Percentiles rank a stretch among this genome's conserved stretches.
These are phyloP conservation scores for Phytopythium aichiense DNA, from an alignment of 352 stramenopile genomes.

Conservation along the genomic window DNA sequence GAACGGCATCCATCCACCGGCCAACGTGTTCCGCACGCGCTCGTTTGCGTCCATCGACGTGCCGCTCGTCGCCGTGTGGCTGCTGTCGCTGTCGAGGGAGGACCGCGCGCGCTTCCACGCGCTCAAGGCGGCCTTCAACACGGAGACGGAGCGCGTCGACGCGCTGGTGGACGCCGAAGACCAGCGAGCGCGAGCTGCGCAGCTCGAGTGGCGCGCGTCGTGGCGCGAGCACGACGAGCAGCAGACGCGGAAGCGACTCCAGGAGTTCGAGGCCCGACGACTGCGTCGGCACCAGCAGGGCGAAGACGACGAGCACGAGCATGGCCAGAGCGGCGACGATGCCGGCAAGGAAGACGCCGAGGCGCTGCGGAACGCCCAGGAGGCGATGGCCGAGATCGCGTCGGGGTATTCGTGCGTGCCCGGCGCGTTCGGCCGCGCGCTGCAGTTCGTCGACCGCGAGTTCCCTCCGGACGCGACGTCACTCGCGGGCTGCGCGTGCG, in stretches of 20 bases:
- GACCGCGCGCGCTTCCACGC: slow-evolving; percentile 85
- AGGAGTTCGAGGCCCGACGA: slow-evolving; percentile 73
- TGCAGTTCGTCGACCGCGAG: slow-evolving; percentile 88
- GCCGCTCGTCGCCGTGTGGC: slow-evolving; percentile 86
- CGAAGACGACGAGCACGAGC: slow-evolving; percentile 35
- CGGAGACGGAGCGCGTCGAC: slow-evolving; percentile 78
- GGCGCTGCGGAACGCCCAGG: slow-evolving; percentile 70
- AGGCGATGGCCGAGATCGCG: slow-evolving; percentile 84
- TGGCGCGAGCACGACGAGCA: slow-evolving; percentile 63
- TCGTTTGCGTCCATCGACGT: slow-evolving; percentile 91
- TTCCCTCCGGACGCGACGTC: slow-evolving; percentile 83
- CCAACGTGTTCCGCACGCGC: slow-evolving; percentile 87
- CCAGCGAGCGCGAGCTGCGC: slow-evolving; percentile 34
- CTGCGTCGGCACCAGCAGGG: slow-evolving; percentile 69
- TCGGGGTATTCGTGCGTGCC: slow-evolving; percentile 73
- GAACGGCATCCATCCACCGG: slow-evolving; percentile 88
- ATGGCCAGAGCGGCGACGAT: slow-evolving; percentile 2
- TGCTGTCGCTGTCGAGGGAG: slow-evolving; percentile 81
- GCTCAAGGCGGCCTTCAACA: slow-evolving; percentile 85
- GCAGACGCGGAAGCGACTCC: slow-evolving; percentile 63
- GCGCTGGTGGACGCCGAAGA: slow-evolving; percentile 77
- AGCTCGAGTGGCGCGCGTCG: slow-evolving; percentile 44
- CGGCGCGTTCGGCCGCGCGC: slow-evolving; percentile 67
- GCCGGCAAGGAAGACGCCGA: slow-evolving; percentile 51
- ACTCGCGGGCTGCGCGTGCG: slow-evolving; percentile 54